Evolutionary conservation across 2,329 filamentous ascomycete genomes (phyloP), one percentile per base, ranked within the genome.

Genomic region (Penicillium sp.): DNA sequence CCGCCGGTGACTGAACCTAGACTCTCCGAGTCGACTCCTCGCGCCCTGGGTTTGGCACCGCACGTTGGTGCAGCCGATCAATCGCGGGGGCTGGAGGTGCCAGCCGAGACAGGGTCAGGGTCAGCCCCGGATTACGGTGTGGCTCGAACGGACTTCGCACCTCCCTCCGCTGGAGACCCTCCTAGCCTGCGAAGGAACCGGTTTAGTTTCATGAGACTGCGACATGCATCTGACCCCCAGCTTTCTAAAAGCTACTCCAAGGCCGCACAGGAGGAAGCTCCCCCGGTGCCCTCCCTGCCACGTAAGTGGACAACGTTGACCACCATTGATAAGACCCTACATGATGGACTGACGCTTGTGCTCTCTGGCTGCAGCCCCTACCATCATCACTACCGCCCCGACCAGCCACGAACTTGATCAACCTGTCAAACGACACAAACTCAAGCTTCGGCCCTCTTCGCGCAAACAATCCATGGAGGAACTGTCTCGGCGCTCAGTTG

Each of bases 211-310:
- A 73, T 95, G 69, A 83, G 84, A 59, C 89, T 93, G 64, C 86
- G 89, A 58, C 90, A 95, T 77, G 90, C 88, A 47, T 96, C 90
- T 7, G 91, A 97, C 69, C 86, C 89, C 35, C 89, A 96, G 65
- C 71, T 97, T 46, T 88, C 87, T 8, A 73, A 81, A 62, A 84
- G 84, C 36, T 89, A 84, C 62, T 56, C 81, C 74, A 54, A 73
- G 78, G 59, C 81, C 72, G n/a, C n/a, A n/a, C 60, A 77, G 69
- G 68, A 77, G 73, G 81, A 79, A 51, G 53, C 58, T 16, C 64
- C 68, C 15, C 63, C 65, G 26, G 57, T 72, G 14, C 68, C 68
- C 39, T 50, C 59, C 23, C 48, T 69, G 18, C 67, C 64, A 41
- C 62, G 62, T 69, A 57, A 63, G 61, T 62, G 30, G 31, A 51